Conservation (phyloP, 352 stramenopile genomes). For the Globisporangium nodosum region DNA sequence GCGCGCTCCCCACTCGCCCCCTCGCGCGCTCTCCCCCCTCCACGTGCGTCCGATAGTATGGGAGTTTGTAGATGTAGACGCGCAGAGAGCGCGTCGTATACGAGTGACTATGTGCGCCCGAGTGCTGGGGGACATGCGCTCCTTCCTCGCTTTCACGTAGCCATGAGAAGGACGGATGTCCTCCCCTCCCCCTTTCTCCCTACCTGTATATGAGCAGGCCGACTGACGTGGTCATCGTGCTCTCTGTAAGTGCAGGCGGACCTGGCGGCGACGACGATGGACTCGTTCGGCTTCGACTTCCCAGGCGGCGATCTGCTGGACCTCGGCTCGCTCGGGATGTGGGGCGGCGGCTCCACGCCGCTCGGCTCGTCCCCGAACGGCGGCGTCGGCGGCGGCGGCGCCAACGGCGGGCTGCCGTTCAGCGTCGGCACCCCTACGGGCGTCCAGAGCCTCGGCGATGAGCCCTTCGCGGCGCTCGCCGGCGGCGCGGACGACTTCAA, state of each 20-base stretch:
- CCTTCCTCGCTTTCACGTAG: too few species aligned
- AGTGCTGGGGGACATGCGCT: too few species aligned
- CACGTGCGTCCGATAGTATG: too few species aligned
- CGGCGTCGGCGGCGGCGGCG: constrained; percentile 20
- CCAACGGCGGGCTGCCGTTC: constrained; percentile 48
- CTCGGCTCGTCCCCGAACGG: constrained; percentile 65
- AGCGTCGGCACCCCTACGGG: constrained; percentile 82
- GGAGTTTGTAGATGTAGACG: too few species aligned
- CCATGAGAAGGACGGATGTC: too few species aligned
- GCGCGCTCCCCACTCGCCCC: neutral
- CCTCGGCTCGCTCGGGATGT: constrained; percentile 64
- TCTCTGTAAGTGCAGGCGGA: neutral
- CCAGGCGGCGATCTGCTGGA: constrained; percentile 66
- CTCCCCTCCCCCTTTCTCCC: too few species aligned
- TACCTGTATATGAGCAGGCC: too few species aligned
- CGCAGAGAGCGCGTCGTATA: too few species aligned
- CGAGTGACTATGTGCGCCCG: too few species aligned
- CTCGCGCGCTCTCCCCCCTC: neutral
- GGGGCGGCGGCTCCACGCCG: constrained; percentile 52
- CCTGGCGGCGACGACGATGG: constrained; percentile 29
- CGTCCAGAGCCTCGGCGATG: constrained; percentile 76
- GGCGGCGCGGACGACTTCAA: constrained; percentile 62
- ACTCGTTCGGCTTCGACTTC: constrained; percentile 86
- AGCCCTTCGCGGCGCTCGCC: constrained; percentile 51
- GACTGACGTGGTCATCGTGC: too few species aligned